phyloP scores from a whole-genome alignment of 805 yeast species.

The Diddensiella santjacobensis region DNA sequence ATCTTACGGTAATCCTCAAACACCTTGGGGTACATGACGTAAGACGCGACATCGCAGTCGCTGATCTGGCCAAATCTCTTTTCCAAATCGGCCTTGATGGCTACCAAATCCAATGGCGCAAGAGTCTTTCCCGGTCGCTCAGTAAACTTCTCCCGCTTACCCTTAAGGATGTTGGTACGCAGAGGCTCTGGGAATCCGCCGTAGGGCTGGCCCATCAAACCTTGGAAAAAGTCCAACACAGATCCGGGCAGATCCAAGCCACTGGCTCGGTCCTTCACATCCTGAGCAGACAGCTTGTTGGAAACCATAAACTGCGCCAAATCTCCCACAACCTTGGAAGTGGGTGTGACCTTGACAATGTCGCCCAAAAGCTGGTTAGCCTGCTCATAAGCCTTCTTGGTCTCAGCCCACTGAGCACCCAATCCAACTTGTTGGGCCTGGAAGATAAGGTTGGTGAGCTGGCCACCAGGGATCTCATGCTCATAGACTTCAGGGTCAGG shows the following conservation, averaged over 20 bases:
- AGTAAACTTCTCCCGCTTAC: slow-evolving; percentile 86
- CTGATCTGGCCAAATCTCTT: slow-evolving; percentile 75
- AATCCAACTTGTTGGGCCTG: slow-evolving; percentile 99
- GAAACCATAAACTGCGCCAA: slow-evolving; percentile 99
- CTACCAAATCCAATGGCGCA: slow-evolving; percentile 74
- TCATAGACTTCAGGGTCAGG: slow-evolving; percentile 99
- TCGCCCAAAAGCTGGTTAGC: slow-evolving; percentile 93
- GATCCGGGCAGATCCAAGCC: slow-evolving; percentile 98
- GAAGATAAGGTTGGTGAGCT: slow-evolving; percentile 93
- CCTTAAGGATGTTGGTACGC: slow-evolving; percentile 83
- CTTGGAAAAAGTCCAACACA: slow-evolving; percentile 97
- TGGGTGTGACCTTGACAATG: slow-evolving; percentile 97
- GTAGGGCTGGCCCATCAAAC: slow-evolving; percentile 98
- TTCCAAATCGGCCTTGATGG: slow-evolving; percentile 67
- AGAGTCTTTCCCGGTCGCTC: slow-evolving; percentile 89
- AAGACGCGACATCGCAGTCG: slow-evolving; percentile 90
- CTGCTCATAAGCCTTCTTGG: slow-evolving; percentile 88
- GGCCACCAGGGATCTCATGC: slow-evolving; percentile 99
- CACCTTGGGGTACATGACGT: slow-evolving; percentile 97
- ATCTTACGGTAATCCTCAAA: slow-evolving; percentile 79
- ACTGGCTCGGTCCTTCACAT: slow-evolving; percentile 80
- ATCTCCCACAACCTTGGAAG: slow-evolving; percentile 99
- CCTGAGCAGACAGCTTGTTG: slow-evolving; percentile 81
- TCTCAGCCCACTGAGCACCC: slow-evolving; percentile 94
- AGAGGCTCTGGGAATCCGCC: slow-evolving; percentile 99